These are phyloP conservation scores for Xenoacremonium recifei DNA, from an alignment of 2,329 filamentous ascomycete species.

Conservation along the genomic window DNA sequence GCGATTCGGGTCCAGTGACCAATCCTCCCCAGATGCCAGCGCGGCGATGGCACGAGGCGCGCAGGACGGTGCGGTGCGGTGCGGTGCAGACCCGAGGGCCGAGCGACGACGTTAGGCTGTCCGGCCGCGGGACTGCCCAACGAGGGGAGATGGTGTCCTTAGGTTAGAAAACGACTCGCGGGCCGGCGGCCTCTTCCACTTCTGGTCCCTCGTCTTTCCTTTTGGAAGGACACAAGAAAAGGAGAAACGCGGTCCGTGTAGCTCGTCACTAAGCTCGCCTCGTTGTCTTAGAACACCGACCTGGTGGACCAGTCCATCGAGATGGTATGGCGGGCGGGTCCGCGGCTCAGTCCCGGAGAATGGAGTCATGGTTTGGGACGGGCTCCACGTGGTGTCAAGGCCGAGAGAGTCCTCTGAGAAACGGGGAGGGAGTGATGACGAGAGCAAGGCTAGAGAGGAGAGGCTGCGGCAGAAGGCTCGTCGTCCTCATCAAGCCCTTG, in stretches of 20 bases:
- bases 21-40: slow-evolving; percentile 10
- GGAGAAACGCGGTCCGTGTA: slow-evolving; percentile 1
- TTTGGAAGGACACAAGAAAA: not conserved
- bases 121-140: not conserved
- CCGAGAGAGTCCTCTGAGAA: too few species aligned
- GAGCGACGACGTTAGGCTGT: slow-evolving; percentile 1
- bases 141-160: too few species aligned
- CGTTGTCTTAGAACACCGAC: slow-evolving; percentile 13
- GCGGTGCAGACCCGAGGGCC: slow-evolving; percentile 9
- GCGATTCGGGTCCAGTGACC: slow-evolving; percentile 14
- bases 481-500: too few species aligned
- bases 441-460: not conserved
- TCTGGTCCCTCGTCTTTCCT: not conserved
- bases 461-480: not conserved
- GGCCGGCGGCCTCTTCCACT: not conserved
- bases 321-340: slow-evolving; percentile 23
- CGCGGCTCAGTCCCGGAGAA: slow-evolving; percentile 27
- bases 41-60: slow-evolving; percentile 11
- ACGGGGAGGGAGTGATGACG: too few species aligned
- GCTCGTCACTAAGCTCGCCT: slow-evolving; percentile 8
- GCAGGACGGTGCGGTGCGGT: slow-evolving; percentile 5
- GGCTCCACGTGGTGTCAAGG: slow-evolving; percentile 28
- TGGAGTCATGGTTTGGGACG: slow-evolving; percentile 22
- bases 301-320: slow-evolving; percentile 9
- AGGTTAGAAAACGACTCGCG: too few species aligned